A percentile compares a stretch with the other conserved stretches of the same genome.
Conservation (phyloP, 331 rosid genomes). For the Acacia pycnantha region DNA sequence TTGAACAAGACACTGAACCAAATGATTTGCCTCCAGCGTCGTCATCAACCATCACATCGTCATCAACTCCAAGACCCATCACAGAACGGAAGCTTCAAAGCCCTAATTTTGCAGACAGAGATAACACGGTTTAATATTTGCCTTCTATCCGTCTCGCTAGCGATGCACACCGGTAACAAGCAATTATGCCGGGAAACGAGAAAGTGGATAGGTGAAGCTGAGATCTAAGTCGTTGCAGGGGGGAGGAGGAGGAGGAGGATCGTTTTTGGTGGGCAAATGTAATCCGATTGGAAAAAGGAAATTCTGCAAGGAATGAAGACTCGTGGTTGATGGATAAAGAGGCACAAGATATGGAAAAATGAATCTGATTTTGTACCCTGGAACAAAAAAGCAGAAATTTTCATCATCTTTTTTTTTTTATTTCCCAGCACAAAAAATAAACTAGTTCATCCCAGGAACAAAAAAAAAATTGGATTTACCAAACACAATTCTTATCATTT, state of each 20-base stretch:
- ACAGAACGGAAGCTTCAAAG: constrained; percentile 33
- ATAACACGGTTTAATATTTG: background rate
- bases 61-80: constrained; percentile 83
- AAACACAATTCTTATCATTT: too few species aligned
- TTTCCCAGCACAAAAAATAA: too few species aligned
- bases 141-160: background rate
- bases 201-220: background rate
- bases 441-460: too few species aligned
- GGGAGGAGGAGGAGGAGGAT: background rate
- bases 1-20: constrained; percentile 71
- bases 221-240: constrained; percentile 18
- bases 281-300: background rate
- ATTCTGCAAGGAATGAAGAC: too few species aligned
- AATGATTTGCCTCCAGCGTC: constrained; percentile 44
- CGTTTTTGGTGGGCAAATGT: background rate
- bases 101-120: constrained; percentile 40
- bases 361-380: too few species aligned
- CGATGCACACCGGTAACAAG: background rate
- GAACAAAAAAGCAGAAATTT: too few species aligned
- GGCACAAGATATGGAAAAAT: too few species aligned
- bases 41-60: constrained; percentile 54
- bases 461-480: too few species aligned
- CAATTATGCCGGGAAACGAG: background rate
- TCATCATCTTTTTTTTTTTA: too few species aligned
- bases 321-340: too few species aligned